Conservation (phyloP, 768 basidiomycete genomes). For the Leccinum pellstonianum region DNA sequence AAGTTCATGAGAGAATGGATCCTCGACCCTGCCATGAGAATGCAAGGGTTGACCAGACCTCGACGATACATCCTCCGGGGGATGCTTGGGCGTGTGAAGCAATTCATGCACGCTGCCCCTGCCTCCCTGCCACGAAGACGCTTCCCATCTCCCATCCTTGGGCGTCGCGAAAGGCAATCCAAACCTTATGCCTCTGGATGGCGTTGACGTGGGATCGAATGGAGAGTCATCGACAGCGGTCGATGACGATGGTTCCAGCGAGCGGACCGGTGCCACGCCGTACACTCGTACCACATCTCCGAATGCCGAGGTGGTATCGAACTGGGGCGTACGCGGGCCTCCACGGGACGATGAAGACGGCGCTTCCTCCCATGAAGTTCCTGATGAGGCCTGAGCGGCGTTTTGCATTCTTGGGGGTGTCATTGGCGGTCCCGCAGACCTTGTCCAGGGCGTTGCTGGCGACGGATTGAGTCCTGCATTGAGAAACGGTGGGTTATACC, state of each 20-base stretch:
- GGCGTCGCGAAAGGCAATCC: conserved; percentile 58
- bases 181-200: conserved; percentile 74
- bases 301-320: conserved; percentile 27
- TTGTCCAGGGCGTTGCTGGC: conserved; percentile 51
- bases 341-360: conserved; percentile 44
- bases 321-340: conserved; percentile 57
- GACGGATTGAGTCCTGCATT: conserved; percentile 54
- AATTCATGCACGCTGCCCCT: conserved; percentile 40
- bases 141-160: conserved; percentile 50
- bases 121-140: conserved; percentile 16
- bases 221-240: conserved; percentile 48
- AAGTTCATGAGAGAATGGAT: conserved; percentile 16
- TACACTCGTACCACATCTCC: conserved; percentile 42
- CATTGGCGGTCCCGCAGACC: conserved; percentile 37
- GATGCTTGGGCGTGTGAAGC: conserved; percentile 55
- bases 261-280: conserved; percentile 37
- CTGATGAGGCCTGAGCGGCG: conserved; percentile 31
- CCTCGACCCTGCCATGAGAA: conserved; percentile 22
- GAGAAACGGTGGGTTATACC: conserved; percentile 59
- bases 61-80: conserved; percentile 21
- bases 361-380: conserved; percentile 46
- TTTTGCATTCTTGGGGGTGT: conserved; percentile 45
- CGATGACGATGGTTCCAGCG: conserved; percentile 28
- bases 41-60: conserved; percentile 8
- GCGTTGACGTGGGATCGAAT: conserved; percentile 79